Percentiles rank a stretch among this genome's conserved stretches.
Conservation (phyloP, 176 grass and related monocot species). For the Miscanthus lutarioriparius region DNA sequence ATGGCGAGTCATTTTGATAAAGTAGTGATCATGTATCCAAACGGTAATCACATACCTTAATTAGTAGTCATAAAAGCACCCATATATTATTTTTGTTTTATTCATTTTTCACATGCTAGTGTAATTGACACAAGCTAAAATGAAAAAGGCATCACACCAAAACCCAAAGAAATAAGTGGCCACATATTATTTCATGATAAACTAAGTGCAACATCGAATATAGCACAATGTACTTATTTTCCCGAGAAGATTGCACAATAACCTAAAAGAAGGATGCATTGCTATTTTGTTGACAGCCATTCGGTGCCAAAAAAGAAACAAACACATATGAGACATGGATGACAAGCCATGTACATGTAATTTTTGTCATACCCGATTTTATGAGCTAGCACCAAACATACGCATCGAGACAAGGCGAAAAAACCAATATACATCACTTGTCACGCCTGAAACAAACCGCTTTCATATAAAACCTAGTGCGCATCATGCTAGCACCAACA, state of each 20-base stretch:
- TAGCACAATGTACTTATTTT: not conserved
- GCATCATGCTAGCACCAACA: not conserved
- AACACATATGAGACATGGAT: not conserved
- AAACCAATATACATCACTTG: not conserved
- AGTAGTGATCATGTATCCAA: no score
- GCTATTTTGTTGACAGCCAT: not conserved
- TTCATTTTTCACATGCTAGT: no score
- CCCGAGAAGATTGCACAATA: not conserved
- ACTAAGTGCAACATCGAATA: not conserved
- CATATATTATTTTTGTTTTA: no score
- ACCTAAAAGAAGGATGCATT: not conserved
- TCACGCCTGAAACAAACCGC: not conserved
- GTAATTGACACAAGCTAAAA: no score
- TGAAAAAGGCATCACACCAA: not conserved
- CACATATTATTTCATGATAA: not conserved
- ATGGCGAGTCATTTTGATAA: no score
- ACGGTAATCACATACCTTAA: no score
- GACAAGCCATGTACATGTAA: not conserved
- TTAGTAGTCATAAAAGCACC: no score
- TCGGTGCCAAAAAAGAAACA: not conserved
- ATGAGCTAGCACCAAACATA: not conserved
- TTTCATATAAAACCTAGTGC: not conserved
- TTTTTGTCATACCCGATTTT: not conserved
- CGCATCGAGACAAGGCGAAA: not conserved
- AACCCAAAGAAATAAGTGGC: not conserved